Conservation (phyloP, 768 basidiomycete species). For the Hysterangium stoloniferum region DNA sequence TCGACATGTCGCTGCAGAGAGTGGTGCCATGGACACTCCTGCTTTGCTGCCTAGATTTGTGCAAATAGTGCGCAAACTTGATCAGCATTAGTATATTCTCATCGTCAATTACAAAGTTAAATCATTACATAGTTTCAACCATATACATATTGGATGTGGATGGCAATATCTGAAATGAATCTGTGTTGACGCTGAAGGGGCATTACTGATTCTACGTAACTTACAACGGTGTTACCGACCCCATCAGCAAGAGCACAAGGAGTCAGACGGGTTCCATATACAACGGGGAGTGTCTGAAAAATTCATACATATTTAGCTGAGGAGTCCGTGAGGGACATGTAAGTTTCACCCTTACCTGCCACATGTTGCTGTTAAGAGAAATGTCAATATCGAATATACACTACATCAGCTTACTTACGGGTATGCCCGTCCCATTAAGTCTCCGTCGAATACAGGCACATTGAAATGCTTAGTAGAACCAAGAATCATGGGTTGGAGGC, state of each 20-base stretch:
- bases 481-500: slow-evolving; percentile 24
- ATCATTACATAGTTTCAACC: slow-evolving; percentile 9
- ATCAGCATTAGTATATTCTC: no score
- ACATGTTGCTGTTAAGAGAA: slow-evolving; percentile 4
- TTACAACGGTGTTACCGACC: slow-evolving; percentile 28
- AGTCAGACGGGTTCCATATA: slow-evolving; percentile 21
- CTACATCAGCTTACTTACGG: slow-evolving; percentile 24
- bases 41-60: slow-evolving; percentile 25
- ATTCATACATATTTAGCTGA: no score
- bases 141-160: slow-evolving; percentile 13
- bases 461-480: slow-evolving; percentile 13
- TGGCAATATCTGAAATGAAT: slow-evolving; percentile 9
- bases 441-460: slow-evolving; percentile 27
- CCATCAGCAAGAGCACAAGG: slow-evolving; percentile 30
- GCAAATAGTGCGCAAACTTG: slow-evolving; percentile 4
- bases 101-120: no score
- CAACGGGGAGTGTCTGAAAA: slow-evolving; percentile 19
- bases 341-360: background rate
- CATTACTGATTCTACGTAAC: slow-evolving; percentile 1
- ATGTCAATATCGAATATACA: slow-evolving; percentile 7
- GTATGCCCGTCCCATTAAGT: slow-evolving; percentile 35
- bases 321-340: background rate
- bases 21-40: slow-evolving; percentile 23
- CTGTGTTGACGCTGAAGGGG: background rate
- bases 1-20: slow-evolving; percentile 18